Evolutionary conservation across 106 monocot species (phyloP), one percentile per base, ranked within the genome.

Genomic region (Dendrobium officinale): DNA sequence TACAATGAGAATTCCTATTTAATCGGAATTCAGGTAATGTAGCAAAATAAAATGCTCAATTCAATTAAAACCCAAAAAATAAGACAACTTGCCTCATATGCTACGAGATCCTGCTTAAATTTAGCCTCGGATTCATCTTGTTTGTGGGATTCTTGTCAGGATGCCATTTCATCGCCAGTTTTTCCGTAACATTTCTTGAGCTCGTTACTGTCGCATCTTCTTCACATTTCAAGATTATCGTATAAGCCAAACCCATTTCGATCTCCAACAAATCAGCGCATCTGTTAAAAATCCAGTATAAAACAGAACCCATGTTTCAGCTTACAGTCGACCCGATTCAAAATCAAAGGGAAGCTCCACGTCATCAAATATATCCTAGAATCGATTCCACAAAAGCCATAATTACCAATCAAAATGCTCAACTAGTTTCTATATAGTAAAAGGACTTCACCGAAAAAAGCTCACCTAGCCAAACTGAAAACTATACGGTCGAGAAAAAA

Each of bases 31-130:
- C 33, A 0, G 1, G 33, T 33, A 33, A 33, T 33, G 1, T 1
- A 33, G 33, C 33, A 33, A 33, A 33, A 33, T 67, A 31, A 67
- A 67, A 67, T 67, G 2, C 67, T 31, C 37, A 70, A 70, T 15
- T 70, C 33, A 26, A 31, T 73, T 42, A 73, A 73, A 75, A 19
- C 9, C 45, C 41, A 26, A 48, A 70, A 61, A 22, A 55, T 8
- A 0, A 20, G 33, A 70, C 10, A 70, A 70, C 40, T 78, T 77
- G 72, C 90, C 77, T 90, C 85, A 75, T 90, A 90, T 8, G 90
- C 90, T 77, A 87, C 90, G 87, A 87, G 73, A 90, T 87, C n/a
- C 77, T 90, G 75, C 79, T 90, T 90, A 83, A 90, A 90, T 40
- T 80, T 77, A 80, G 83, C 85, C 85, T 90, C 90, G 45, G 90